Evolutionary conservation across 2,329 filamentous ascomycete species (phyloP).

Genomic region (Paraphaeosphaeria minitans): DNA sequence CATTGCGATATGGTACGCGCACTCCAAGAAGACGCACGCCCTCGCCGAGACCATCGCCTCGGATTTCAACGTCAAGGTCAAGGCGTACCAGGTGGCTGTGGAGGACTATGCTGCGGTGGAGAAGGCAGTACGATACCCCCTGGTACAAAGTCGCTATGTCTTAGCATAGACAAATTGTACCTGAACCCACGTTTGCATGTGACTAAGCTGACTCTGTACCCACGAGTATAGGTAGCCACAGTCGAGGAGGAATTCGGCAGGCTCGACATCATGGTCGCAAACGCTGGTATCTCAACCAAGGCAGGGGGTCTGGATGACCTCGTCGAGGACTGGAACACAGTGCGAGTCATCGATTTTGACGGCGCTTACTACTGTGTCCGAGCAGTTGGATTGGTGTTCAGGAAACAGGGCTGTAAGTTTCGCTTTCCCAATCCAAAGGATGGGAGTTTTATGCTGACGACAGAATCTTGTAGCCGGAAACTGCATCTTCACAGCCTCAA

Average conservation of each 20-base stretch:
- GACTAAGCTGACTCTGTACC: no score
- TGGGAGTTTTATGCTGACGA: conserved; percentile 47
- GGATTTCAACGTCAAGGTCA: conserved; percentile 33
- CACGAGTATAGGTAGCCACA: no score
- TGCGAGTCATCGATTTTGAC: conserved; percentile 49
- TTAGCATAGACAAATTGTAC: no score
- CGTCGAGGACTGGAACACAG: conserved; percentile 65
- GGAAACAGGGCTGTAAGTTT: conserved; percentile 55
- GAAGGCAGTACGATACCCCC: no score
- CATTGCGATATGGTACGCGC: conserved; percentile 12
- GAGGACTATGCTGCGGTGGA: conserved; percentile 60
- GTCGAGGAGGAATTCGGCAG: conserved; percentile 70
- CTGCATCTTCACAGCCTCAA: conserved; percentile 75
- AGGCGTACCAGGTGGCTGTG: conserved; percentile 9
- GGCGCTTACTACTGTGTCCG: conserved; percentile 71
- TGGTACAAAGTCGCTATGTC: no score
- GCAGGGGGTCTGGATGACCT: conserved; percentile 10
- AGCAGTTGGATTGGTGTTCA: conserved; percentile 9
- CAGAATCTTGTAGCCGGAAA: conserved; percentile 59
- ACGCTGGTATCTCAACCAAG: conserved; percentile 69
- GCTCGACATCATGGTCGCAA: conserved; percentile 78
- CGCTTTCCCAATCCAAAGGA: conserved; percentile 60
- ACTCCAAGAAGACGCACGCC: conserved; percentile 58
- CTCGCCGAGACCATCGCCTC: conserved; percentile 67
- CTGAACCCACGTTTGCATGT: no score